Evolutionary conservation across 805 yeast species (phyloP), one percentile per base, ranked within the genome.

Genomic region (Sugiyamaella marilandica): DNA sequence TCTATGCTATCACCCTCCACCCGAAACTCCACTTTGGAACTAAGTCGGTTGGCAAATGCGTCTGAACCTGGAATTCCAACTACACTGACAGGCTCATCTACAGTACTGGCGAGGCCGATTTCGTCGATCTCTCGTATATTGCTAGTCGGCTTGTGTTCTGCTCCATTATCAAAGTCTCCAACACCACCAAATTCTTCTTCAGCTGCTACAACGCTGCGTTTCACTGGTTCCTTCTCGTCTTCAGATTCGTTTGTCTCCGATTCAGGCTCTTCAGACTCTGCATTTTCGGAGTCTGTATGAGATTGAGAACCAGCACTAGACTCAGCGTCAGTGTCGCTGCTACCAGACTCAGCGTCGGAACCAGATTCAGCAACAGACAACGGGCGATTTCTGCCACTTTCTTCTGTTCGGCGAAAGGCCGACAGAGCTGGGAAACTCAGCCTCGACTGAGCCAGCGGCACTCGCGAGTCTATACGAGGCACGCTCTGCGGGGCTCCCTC

Each of bases 401-500:
- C 29, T 24, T 24, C 29, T 24, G 29, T 24, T 7, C 39, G 14
- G 4, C 39, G 39, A 34, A 34, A 34, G 39, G 14, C 39, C 18
- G 39, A 34, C 18, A 34, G 39, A 16, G 14, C 8, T 10, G 31
- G 14, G 10, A 21, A 26, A 19, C 10, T 21, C 33, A 43, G 21
- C 14, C 47, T n/a, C 35, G 47, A 14, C 39, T 45, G 47, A 11
- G 26, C 26, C 37, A 29, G 14, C 19, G 55, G 50, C 13, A 54
- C 56, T 14, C 53, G 47, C 26, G 46, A 21, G 18, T 21, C 62
- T 47, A 29, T 65, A 39, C 61, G 64, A 0, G 78, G 79, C 9
- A 76, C 67, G 1, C 61, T 53, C 50, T 72, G 76, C 10, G 58
- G 62, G 19, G 70, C 66, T 0, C 55, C 49, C 18, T 78, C 74